phyloP scores from a whole-genome alignment of 352 stramenopile genomes.

The Phytophthora niederhauseri region DNA sequence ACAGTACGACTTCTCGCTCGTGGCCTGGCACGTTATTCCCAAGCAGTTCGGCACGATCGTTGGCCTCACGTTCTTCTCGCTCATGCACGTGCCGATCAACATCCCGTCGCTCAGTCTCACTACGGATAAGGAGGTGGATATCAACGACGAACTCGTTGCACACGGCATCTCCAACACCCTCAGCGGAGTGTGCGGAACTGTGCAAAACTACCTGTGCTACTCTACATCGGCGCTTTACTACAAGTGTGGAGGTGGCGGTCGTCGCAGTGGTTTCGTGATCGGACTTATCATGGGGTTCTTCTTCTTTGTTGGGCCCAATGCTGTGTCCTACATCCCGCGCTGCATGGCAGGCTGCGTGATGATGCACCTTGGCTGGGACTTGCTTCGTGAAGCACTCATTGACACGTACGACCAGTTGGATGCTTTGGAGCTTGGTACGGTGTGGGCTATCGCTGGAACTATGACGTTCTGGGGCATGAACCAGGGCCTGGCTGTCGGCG shows the following conservation, averaged over 20 bases:
- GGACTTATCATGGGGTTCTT: constrained; percentile 78
- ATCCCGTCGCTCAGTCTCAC: constrained; percentile 91
- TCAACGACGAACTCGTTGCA: constrained; percentile 93
- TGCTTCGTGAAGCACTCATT: constrained; percentile 91
- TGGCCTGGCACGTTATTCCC: constrained; percentile 75
- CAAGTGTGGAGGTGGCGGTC: constrained; percentile 85
- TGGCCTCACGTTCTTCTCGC: constrained; percentile 91
- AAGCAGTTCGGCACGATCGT: constrained; percentile 84
- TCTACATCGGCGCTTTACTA: constrained; percentile 88
- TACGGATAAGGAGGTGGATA: constrained; percentile 89
- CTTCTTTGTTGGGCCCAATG: constrained; percentile 89
- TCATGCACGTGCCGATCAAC: constrained; percentile 97
- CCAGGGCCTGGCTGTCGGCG: constrained; percentile 86
- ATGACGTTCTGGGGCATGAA: constrained; percentile 96
- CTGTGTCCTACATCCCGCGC: constrained; percentile 88
- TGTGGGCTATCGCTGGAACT: constrained; percentile 90
- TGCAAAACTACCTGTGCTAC: constrained; percentile 94
- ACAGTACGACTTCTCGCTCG: constrained; percentile 69
- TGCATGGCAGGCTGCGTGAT: constrained; percentile 94
- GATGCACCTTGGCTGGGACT: constrained; percentile 91
- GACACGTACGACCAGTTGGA: constrained; percentile 91
- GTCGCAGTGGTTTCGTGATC: constrained; percentile 68
- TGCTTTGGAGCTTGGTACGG: constrained; percentile 88
- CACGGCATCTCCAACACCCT: constrained; percentile 93
- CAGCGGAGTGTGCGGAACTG: constrained; percentile 82